Conservation (phyloP, 148 eudicot species). For the Pouteria glomerata region DNA sequence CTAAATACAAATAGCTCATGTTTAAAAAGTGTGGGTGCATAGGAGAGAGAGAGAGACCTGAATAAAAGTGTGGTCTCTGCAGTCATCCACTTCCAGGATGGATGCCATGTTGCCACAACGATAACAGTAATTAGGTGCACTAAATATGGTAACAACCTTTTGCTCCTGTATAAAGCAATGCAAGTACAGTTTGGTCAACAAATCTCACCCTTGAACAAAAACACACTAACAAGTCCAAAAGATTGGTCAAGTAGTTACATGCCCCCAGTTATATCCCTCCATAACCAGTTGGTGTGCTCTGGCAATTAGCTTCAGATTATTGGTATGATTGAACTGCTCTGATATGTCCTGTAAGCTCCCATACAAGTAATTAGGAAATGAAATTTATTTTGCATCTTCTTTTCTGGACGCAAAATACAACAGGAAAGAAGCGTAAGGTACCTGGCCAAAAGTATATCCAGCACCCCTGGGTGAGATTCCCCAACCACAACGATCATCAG, state of each 20-base stretch:
- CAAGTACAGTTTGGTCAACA: neutral
- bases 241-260: conserved; percentile 39
- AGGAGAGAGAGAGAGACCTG: conserved; percentile 44
- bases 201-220: neutral
- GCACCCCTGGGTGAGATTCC: conserved; percentile 96
- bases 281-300: conserved; percentile 97
- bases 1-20: neutral
- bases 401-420: neutral
- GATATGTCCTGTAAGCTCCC: conserved; percentile 68
- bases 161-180: conserved; percentile 53
- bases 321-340: conserved; percentile 90
- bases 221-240: neutral
- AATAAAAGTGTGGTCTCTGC: conserved; percentile 84
- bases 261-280: conserved; percentile 98
- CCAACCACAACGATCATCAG: conserved; percentile 98
- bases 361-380: neutral
- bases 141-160: conserved; percentile 90
- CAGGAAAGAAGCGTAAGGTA: conserved; percentile 18
- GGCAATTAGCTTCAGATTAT: conserved; percentile 76
- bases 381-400: neutral
- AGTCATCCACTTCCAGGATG: conserved; percentile 88
- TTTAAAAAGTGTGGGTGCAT: neutral
- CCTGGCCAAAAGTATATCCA: conserved; percentile 96
- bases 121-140: no score
- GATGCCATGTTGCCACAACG: conserved; percentile 99